These are phyloP conservation scores for Ensete glaucum DNA, from an alignment of 176 grass and related monocot species.

Conservation along the genomic window DNA sequence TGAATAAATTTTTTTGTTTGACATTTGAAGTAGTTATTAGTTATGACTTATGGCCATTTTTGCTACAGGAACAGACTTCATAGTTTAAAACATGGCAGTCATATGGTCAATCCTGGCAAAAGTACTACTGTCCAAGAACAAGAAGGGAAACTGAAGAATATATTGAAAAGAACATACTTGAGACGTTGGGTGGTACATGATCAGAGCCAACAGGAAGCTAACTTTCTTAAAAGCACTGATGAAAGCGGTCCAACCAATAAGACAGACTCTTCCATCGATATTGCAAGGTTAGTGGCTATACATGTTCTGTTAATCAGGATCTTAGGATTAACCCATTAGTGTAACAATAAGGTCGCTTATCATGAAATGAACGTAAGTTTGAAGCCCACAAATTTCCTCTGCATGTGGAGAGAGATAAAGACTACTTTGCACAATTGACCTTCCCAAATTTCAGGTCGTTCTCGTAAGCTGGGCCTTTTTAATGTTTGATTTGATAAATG, in stretches of 20 bases:
- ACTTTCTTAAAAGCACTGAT: conserved; percentile 26
- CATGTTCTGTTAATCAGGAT: neutral
- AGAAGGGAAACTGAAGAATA: conserved; percentile 72
- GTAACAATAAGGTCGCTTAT: neutral
- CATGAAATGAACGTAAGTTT: too few relatives aligned
- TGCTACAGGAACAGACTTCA: conserved; percentile 15
- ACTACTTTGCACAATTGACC: too few relatives aligned
- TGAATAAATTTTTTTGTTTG: too few relatives aligned
- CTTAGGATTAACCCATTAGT: neutral
- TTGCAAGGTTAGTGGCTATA: conserved; percentile 48
- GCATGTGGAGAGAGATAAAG: neutral
- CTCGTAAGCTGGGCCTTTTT: too few relatives aligned
- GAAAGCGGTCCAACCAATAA: conserved; percentile 24
- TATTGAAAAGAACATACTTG: conserved; percentile 69
- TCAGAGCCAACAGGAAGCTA: conserved; percentile 14
- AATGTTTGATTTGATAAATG: too few relatives aligned
- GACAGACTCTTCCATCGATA: conserved; percentile 39
- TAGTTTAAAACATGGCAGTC: conserved; percentile 29
- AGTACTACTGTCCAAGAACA: conserved; percentile 34
- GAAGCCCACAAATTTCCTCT: neutral
- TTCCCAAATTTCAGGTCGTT: too few relatives aligned
- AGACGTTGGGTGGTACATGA: conserved; percentile 66
- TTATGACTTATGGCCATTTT: too few relatives aligned
- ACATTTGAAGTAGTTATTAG: too few relatives aligned
- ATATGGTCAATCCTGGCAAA: conserved; percentile 27